phyloP scores from a whole-genome alignment of 1,284 basidiomycete genomes.

The Sparassis latifolia region DNA sequence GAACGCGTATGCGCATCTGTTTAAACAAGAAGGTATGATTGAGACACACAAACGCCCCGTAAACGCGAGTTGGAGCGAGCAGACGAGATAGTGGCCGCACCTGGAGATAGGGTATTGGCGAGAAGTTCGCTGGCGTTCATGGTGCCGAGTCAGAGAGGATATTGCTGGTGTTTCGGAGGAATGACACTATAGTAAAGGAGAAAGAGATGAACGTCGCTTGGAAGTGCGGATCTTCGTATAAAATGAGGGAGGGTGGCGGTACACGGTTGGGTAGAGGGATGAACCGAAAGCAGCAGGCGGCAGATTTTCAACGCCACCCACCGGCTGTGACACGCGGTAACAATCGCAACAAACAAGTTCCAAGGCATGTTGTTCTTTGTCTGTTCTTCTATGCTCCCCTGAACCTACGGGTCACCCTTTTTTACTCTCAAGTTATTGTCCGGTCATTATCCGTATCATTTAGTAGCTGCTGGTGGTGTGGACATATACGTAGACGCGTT shows the following conservation, averaged over 20 bases:
- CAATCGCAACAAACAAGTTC: not conserved
- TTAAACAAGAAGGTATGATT: conserved; percentile 6
- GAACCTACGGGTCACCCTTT: not conserved
- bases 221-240: not conserved
- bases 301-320: conserved; percentile 11
- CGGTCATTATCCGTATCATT: no score
- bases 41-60: conserved; percentile 2
- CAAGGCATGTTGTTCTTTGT: conserved; percentile 7
- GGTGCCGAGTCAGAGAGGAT: conserved; percentile 25
- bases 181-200: conserved; percentile 3
- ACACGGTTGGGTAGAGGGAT: conserved; percentile 8
- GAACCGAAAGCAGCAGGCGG: conserved; percentile 3
- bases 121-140: conserved; percentile 91
- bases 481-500: no score
- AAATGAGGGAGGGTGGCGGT: conserved; percentile 6
- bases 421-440: no score
- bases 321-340: not conserved
- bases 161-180: conserved; percentile 6
- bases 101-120: conserved; percentile 83
- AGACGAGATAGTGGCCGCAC: conserved; percentile 39
- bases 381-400: not conserved
- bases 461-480: no score
- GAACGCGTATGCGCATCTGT: conserved; percentile 82
- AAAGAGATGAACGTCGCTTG: not conserved
- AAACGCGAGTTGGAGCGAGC: conserved; percentile 7